These are phyloP conservation scores for Elaphomyces granulatus DNA, from an alignment of 495 filamentous ascomycete genomes.

Conservation along the genomic window DNA sequence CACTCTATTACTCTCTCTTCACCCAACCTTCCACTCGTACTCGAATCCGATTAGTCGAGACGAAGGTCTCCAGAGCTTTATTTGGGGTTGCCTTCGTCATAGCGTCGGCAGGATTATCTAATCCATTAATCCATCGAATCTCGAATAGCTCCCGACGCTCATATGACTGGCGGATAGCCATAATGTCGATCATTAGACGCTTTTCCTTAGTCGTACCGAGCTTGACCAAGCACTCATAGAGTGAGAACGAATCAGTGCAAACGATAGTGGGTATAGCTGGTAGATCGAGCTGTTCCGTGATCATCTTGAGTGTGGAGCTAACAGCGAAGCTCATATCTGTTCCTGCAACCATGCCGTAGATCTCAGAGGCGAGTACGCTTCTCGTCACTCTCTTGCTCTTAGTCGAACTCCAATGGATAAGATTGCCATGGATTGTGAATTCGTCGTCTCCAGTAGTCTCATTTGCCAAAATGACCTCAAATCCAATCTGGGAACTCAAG, in stretches of 20 bases:
- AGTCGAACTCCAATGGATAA: slow-evolving; percentile 5
- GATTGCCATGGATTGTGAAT: slow-evolving; percentile 3
- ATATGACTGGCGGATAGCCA: slow-evolving; percentile 5
- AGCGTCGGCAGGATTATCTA: slow-evolving; percentile 6
- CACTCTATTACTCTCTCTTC: too few relatives aligned
- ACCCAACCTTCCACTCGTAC: too few relatives aligned
- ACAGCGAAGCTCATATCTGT: background rate
- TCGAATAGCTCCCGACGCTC: slow-evolving; percentile 7
- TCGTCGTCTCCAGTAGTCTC: background rate
- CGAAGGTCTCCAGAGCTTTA: slow-evolving; percentile 1
- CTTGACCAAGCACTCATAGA: background rate
- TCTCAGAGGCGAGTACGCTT: slow-evolving; percentile 2
- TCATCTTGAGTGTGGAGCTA: background rate
- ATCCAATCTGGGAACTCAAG: slow-evolving; percentile 7
- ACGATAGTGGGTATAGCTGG: slow-evolving; percentile 31
- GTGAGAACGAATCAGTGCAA: slow-evolving; percentile 28
- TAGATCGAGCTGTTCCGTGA: slow-evolving; percentile 17
- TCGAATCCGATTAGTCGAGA: too few relatives aligned
- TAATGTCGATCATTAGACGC: background rate
- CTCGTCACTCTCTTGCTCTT: slow-evolving; percentile 10
- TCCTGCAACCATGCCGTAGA: slow-evolving; percentile 1
- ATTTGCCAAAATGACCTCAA: slow-evolving; percentile 6
- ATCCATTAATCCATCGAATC: slow-evolving; percentile 8
- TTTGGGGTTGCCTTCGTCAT: slow-evolving; percentile 7
- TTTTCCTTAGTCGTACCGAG: slow-evolving; percentile 3